Evolutionary conservation across 257 asterid species (phyloP).

Genomic region (Plantago ovata): DNA sequence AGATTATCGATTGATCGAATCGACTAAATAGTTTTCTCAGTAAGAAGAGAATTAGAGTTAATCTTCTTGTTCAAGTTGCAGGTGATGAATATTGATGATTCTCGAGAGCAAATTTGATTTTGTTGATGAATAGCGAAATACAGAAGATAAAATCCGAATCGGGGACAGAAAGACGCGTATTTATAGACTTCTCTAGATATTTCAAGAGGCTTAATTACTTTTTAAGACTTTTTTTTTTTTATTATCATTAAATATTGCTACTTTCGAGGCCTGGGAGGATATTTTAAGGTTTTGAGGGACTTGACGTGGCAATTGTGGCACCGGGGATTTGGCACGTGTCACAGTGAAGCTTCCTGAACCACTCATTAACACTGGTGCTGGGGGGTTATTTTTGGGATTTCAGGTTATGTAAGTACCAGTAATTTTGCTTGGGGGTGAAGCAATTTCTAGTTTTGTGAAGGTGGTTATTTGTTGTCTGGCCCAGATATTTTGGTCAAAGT

Average conservation of each 20-base stretch:
- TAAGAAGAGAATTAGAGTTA: too few relatives aligned
- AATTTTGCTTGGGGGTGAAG: slow-evolving; percentile 35
- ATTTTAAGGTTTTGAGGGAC: slow-evolving; percentile 10
- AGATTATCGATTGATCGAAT: not conserved
- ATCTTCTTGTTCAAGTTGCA: too few relatives aligned
- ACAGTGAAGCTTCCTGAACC: slow-evolving; percentile 36
- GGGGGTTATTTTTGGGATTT: slow-evolving; percentile 17
- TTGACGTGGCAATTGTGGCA: slow-evolving; percentile 25
- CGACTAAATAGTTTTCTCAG: too few relatives aligned
- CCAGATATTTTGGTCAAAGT: slow-evolving; percentile 20
- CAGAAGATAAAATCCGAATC: accelerated
- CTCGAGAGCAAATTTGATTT: not conserved
- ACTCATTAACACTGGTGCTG: slow-evolving; percentile 14
- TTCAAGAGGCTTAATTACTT: slow-evolving; percentile 17
- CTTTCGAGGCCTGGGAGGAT: not conserved
- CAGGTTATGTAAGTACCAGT: not conserved
- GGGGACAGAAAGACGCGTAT: slow-evolving; percentile 5
- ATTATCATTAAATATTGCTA: not conserved
- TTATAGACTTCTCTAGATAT: slow-evolving; percentile 48
- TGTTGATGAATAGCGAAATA: not conserved
- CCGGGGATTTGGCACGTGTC: slow-evolving; percentile 35
- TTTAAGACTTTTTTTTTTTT: too few relatives aligned
- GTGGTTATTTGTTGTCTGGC: not conserved
- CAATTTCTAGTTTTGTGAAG: slow-evolving; percentile 5
- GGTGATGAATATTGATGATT: too few relatives aligned